phyloP scores from a whole-genome alignment of 768 basidiomycete genomes.

The Pleurotus tuber-regium region DNA sequence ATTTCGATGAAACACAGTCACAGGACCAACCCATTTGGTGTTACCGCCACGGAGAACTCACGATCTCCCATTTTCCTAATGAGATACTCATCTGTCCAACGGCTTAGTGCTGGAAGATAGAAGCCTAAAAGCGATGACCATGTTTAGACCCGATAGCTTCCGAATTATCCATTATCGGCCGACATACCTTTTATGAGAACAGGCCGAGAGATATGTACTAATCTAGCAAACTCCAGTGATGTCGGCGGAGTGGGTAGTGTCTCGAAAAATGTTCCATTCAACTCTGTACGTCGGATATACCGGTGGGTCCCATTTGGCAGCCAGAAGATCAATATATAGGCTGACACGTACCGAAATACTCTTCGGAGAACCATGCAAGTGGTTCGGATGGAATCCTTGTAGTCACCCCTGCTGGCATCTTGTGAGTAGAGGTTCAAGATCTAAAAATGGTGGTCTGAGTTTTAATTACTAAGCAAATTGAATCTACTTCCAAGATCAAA shows the following conservation, averaged over 20 bases:
- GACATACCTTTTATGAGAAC: constrained; percentile 63
- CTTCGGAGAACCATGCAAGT: constrained; percentile 32
- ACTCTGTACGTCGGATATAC: constrained; percentile 24
- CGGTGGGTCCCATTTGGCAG: not conserved
- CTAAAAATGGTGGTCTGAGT: not conserved
- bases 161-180: not conserved
- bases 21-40: constrained; percentile 72
- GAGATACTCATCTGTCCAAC: constrained; percentile 72
- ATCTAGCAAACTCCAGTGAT: constrained; percentile 45
- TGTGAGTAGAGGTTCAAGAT: too few relatives aligned
- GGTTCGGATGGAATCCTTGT: not conserved
- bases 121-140: constrained; percentile 36
- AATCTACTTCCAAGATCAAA: constrained; percentile 1
- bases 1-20: not conserved
- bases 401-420: too few relatives aligned
- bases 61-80: constrained; percentile 48
- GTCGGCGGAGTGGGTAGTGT: constrained; percentile 40
- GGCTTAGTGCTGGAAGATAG: constrained; percentile 40
- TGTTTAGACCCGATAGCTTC: not conserved
- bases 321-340: constrained; percentile 23
- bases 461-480: not conserved
- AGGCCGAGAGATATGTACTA: constrained; percentile 49
- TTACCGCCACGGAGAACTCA: constrained; percentile 71
- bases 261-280: constrained; percentile 40
- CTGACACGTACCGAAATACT: constrained; percentile 20